A percentile compares a stretch with the other conserved stretches of the same genome.
phyloP scores from a whole-genome alignment of 768 basidiomycete species.

The Tubosaeta sp. region DNA sequence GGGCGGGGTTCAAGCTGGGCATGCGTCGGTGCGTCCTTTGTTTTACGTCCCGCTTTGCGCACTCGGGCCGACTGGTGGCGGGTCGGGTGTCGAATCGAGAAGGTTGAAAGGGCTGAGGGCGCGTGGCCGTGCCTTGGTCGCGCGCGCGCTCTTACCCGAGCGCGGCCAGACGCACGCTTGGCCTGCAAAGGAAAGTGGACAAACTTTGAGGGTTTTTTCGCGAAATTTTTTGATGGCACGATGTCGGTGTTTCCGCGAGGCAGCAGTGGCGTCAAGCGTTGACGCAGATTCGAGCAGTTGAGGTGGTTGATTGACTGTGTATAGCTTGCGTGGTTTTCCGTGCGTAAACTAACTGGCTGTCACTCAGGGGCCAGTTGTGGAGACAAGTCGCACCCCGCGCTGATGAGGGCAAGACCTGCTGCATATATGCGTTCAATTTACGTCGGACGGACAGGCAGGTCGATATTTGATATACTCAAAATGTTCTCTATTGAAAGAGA shows the following conservation, averaged over 20 bases:
- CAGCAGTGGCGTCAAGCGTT: not conserved
- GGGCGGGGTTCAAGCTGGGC: not conserved
- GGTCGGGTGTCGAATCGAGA: constrained; percentile 16
- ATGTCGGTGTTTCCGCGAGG: not conserved
- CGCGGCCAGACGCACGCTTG: constrained; percentile 3
- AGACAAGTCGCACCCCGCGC: not conserved
- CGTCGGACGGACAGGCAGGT: constrained; percentile 12
- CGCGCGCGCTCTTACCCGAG: constrained; percentile 11
- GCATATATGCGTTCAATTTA: constrained; percentile 16
- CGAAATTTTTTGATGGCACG: not conserved
- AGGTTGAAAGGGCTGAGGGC: constrained; percentile 7
- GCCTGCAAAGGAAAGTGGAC: constrained; percentile 14
- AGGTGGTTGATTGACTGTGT: not conserved
- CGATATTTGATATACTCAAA: constrained; percentile 10
- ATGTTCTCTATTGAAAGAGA: constrained; percentile 2
- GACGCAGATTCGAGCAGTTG: not conserved
- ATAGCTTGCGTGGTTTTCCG: not conserved
- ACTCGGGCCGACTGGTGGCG: not conserved
- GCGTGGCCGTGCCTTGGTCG: constrained; percentile 2
- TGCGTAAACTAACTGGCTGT: constrained; percentile 5
- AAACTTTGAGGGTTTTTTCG: constrained; percentile 1
- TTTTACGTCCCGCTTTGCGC: constrained; percentile 17
- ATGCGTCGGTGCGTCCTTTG: constrained; percentile 21
- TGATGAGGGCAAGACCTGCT: not conserved
- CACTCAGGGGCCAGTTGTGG: constrained; percentile 1